Evolutionary conservation across 805 yeast species (phyloP).

Genomic region (Komagataella ulmi): DNA sequence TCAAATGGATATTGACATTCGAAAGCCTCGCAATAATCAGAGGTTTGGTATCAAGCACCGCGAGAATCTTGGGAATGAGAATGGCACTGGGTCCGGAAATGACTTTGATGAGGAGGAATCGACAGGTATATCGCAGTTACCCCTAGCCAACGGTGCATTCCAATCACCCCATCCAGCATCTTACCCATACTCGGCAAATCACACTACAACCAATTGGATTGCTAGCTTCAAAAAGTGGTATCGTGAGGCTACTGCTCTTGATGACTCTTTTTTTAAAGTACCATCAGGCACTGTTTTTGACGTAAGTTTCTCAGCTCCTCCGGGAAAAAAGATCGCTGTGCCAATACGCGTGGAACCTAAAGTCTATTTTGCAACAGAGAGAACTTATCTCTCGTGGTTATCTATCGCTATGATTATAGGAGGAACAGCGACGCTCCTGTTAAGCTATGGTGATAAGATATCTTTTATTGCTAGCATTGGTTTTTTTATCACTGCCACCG

Average conservation of each 20-base stretch:
- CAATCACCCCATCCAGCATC: neutral
- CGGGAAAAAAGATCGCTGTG: slow-evolving; percentile 79
- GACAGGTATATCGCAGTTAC: slow-evolving; percentile 16
- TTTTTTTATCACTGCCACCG: slow-evolving; percentile 69
- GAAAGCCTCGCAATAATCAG: slow-evolving; percentile 63
- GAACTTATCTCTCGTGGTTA: slow-evolving; percentile 89
- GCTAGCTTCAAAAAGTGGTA: slow-evolving; percentile 4
- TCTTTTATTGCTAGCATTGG: slow-evolving; percentile 77
- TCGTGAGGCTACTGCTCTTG: slow-evolving; percentile 14
- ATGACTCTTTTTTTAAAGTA: slow-evolving; percentile 41
- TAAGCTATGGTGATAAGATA: slow-evolving; percentile 69
- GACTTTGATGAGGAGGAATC: slow-evolving; percentile 61
- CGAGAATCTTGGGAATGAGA: slow-evolving; percentile 7
- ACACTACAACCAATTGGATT: neutral
- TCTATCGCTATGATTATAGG: slow-evolving; percentile 82
- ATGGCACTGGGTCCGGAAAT: slow-evolving; percentile 31
- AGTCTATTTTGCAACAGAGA: slow-evolving; percentile 96
- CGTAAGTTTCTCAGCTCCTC: slow-evolving; percentile 53
- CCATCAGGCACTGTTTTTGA: slow-evolving; percentile 56
- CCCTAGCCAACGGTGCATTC: slow-evolving; percentile 8
- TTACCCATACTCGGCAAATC: neutral
- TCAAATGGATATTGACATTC: slow-evolving; percentile 90
- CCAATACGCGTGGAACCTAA: slow-evolving; percentile 97
- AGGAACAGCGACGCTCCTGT: slow-evolving; percentile 76
- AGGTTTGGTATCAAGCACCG: slow-evolving; percentile 47